Evolutionary conservation across 768 basidiomycete species (phyloP), one percentile per base, ranked within the genome.

Genomic region (Trametes cinnabarina): DNA sequence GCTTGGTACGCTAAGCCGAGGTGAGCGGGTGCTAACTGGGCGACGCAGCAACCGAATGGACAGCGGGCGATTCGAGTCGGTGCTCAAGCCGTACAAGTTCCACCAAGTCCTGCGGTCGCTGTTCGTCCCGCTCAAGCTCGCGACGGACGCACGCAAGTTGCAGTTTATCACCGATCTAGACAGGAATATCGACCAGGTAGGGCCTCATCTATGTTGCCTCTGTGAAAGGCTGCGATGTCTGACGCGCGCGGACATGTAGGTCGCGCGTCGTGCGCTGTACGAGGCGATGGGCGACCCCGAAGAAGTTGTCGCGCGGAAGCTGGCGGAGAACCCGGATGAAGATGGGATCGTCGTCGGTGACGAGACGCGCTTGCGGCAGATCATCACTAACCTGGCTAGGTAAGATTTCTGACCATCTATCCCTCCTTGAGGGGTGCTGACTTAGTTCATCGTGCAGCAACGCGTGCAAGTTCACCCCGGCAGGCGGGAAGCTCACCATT

Each of bases 321-420:
- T 86, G 46, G 58, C 57, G 19, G 74, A 79, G 34, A 66, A 81
- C 57, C 79, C 81, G 1, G 75, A 77, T 43, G 79, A 79, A 17
- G 80, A 85, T 55, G 88, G 87, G 0, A 74, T 88, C 47, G 91
- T 95, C 37, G 82, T 89, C 14, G 92, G 92, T 23, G 91, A 95
- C 68, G 91, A 93, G 66, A 86, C 87, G 44, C 82, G 92, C 14
- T 68, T 93, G 49, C 79, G 90, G 64, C 90, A 92, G 71, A 84
- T 92, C 51, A 80, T 88, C 69, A 92, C 88, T 47, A 94, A 94
- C 69, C 83, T 95, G 44, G 86, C 90, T 5, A 90, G 88, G 90
- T 68, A 55, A 56, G 69, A 42, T 5, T 5, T 41, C 11, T 3
- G 26, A 11, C 19, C 34, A 1, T n/a, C n/a, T n/a, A n/a, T n/a